phyloP scores from a whole-genome alignment of 2,329 filamentous ascomycete species.

The Curvularia sp. region DNA sequence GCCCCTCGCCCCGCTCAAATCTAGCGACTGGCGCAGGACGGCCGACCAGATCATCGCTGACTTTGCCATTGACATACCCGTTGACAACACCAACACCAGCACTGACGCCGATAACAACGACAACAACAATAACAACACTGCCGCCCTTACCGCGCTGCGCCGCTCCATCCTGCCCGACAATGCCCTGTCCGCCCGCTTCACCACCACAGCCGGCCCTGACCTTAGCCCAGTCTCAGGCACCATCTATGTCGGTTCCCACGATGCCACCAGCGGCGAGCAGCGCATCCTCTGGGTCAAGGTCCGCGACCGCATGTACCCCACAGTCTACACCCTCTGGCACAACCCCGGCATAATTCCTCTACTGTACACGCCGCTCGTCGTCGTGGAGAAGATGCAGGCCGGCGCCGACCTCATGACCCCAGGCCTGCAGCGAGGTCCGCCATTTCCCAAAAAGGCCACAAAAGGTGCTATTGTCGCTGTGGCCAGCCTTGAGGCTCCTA shows the following conservation, averaged over 20 bases:
- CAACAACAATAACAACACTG: slow-evolving; percentile 27
- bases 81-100: slow-evolving; percentile 16
- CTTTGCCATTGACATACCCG: slow-evolving; percentile 61
- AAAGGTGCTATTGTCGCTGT: slow-evolving; percentile 69
- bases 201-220: slow-evolving; percentile 68
- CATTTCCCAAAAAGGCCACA: slow-evolving; percentile 65
- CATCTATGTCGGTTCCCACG: slow-evolving; percentile 67
- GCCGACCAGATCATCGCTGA: slow-evolving; percentile 71
- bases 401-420: slow-evolving; percentile 75
- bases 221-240: slow-evolving; percentile 68
- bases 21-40: slow-evolving; percentile 70
- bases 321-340: slow-evolving; percentile 71
- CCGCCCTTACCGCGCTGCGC: slow-evolving; percentile 60
- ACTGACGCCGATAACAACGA: slow-evolving; percentile 26
- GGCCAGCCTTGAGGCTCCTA: slow-evolving; percentile 64
- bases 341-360: slow-evolving; percentile 67
- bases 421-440: slow-evolving; percentile 68
- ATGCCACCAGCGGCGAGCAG: slow-evolving; percentile 60
- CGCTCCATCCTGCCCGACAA: slow-evolving; percentile 69
- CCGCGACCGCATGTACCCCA: slow-evolving; percentile 63
- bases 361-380: slow-evolving; percentile 67
- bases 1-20: slow-evolving; percentile 69
- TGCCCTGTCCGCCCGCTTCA: slow-evolving; percentile 68
- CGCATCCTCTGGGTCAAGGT: slow-evolving; percentile 70
- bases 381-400: slow-evolving; percentile 67